Evolutionary conservation across 257 asterid genomes (phyloP), one percentile per base, ranked within the genome.

Genomic region (Thymus quinquecostatus): DNA sequence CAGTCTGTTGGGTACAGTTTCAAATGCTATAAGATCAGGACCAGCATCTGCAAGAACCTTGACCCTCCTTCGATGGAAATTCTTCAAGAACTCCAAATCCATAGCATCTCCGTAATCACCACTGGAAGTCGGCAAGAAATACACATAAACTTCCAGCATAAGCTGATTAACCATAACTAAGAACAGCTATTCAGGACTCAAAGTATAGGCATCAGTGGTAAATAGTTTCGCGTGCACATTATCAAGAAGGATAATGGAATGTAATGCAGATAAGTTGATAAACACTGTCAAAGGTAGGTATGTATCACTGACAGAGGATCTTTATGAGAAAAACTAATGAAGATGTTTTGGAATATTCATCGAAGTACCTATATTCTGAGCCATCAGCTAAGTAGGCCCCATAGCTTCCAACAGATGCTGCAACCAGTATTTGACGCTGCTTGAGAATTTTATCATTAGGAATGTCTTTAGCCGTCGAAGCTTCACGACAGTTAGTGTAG

Each of bases 331-430:
- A 54, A 50, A 38, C 3, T 8, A 50, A 53, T 33, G 11, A 60
- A 44, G 40, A 75, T 28, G 61, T 55, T 6, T 29, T 38, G 48
- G 3, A 50, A 69, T 69, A 27, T 63, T 29, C 70, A 70, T 50
- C 8, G 54, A 77, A 55, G 78, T 61, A 92, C 98, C 98, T 92
- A 82, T 89, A 92, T 73, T 92, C 98, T 34, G 98, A 92, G 64
- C 98, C 98, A 65, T 92, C 97, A 62, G 98, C 97, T 62, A 92
- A 79, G 82, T 85, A 89, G 59, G 98, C 98, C 43, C 98, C 98
- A 8, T 89, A 92, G 78, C 98, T 92, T 63, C 98, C 98, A 67
- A 89, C 97, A 67, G 98, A 89, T 28, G 98, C 98, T 14, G 98
- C 98, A 66, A 92, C 95, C 82, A 92, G 73, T 69, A 89, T 85